These are phyloP conservation scores for Hymenoscyphus linearis DNA, from an alignment of 2,329 filamentous ascomycete genomes.

Conservation along the genomic window DNA sequence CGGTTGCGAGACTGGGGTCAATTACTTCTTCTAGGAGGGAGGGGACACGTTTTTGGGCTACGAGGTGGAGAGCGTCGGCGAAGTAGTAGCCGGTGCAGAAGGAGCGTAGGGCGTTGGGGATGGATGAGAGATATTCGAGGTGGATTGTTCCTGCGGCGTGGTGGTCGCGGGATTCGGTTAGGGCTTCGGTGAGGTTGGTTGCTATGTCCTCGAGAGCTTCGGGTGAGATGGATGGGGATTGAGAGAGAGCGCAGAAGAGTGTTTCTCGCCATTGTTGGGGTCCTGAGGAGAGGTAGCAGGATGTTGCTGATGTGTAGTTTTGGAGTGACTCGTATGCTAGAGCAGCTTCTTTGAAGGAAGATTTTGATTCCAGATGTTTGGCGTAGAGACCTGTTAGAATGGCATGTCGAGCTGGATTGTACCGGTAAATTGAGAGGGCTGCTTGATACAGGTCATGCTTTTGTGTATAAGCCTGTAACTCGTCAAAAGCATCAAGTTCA, in stretches of 20 bases:
- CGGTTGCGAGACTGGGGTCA: constrained; percentile 74
- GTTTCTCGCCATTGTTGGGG: constrained; percentile 81
- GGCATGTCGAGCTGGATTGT: constrained; percentile 62
- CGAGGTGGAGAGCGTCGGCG: constrained; percentile 78
- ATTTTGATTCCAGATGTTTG: constrained; percentile 66
- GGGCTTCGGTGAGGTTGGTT: constrained; percentile 67
- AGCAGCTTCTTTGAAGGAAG: constrained; percentile 78
- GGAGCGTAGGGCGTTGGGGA: constrained; percentile 64
- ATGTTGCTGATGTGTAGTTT: constrained; percentile 68
- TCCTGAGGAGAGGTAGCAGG: constrained; percentile 77
- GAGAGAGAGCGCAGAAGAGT: constrained; percentile 70
- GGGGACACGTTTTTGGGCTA: constrained; percentile 52
- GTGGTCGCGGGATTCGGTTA: constrained; percentile 82
- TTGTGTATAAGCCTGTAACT: constrained; percentile 70
- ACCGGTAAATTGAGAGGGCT: constrained; percentile 77
- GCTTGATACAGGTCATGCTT: constrained; percentile 76
- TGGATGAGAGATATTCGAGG: constrained; percentile 71
- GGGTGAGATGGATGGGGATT: constrained; percentile 52
- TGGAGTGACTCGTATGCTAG: constrained; percentile 83
- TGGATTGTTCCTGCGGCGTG: constrained; percentile 73
- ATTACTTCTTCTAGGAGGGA: constrained; percentile 62
- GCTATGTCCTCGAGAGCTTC: constrained; percentile 63
- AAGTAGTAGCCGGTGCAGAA: constrained; percentile 87
- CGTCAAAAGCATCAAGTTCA: constrained; percentile 66
- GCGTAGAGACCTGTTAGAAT: constrained; percentile 76